Percentiles rank a stretch among this genome's conserved stretches.
phyloP scores from a whole-genome alignment of 495 filamentous ascomycete species.

The Trypethelium eluteriae region DNA sequence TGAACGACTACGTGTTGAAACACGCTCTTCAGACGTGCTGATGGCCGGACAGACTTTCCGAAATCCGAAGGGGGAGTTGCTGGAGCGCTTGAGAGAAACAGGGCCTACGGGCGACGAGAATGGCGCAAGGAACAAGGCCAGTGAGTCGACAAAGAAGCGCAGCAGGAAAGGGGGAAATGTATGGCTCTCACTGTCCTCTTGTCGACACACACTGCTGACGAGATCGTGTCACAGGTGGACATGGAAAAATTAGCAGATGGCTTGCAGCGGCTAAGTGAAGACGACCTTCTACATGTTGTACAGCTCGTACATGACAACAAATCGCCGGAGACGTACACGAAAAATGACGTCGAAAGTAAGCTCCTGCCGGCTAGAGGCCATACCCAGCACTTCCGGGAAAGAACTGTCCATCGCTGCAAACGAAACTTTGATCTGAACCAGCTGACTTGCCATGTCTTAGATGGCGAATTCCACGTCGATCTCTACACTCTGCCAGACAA shows the following conservation, averaged over 20 bases:
- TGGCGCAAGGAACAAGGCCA: slow-evolving; percentile 50
- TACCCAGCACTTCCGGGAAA: no score
- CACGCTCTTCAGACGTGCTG: slow-evolving; percentile 2
- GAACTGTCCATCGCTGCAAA: no score
- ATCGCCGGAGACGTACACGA: slow-evolving; percentile 81
- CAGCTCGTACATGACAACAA: slow-evolving; percentile 98
- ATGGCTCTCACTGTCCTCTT: neutral
- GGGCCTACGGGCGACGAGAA: slow-evolving; percentile 61
- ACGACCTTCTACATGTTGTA: slow-evolving; percentile 87
- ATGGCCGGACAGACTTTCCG: slow-evolving; percentile 58
- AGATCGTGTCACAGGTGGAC: slow-evolving; percentile 49
- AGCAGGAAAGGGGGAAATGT: slow-evolving; percentile 45
- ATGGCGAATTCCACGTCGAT: slow-evolving; percentile 97
- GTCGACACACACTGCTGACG: slow-evolving; percentile 17
- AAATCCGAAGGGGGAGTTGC: slow-evolving; percentile 78
- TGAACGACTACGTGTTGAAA: neutral
- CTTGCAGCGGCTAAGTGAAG: slow-evolving; percentile 72
- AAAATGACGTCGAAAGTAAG: slow-evolving; percentile 92
- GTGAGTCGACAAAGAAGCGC: slow-evolving; percentile 64
- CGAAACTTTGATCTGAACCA: neutral
- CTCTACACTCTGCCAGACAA: slow-evolving; percentile 86
- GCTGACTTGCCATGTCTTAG: slow-evolving; percentile 38
- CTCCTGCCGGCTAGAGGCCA: slow-evolving; percentile 13
- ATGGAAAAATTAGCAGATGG: slow-evolving; percentile 97
- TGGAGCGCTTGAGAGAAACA: slow-evolving; percentile 66